phyloP scores from a whole-genome alignment of 768 basidiomycete species.

The Harrya chromipes region DNA sequence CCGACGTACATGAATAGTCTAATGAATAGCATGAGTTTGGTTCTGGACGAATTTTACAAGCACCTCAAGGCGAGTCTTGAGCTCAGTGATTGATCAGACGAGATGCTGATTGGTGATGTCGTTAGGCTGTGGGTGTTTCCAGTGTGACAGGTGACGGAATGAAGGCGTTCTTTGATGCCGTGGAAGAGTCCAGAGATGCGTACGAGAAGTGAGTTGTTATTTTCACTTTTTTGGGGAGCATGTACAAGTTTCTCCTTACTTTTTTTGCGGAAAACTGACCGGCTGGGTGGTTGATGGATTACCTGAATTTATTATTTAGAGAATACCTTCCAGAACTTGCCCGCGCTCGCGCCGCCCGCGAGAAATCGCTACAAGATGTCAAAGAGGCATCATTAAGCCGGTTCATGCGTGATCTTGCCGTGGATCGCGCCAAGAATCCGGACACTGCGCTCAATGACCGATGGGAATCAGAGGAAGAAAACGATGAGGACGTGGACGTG shows the following conservation, averaged over 20 bases:
- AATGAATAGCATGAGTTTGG: constrained; percentile 99
- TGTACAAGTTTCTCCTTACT: background rate
- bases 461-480: constrained; percentile 61
- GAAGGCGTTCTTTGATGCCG: constrained; percentile 86
- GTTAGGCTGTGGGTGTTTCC: constrained; percentile 90
- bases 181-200: constrained; percentile 82
- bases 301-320: constrained; percentile 46
- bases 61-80: constrained; percentile 69
- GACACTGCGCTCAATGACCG: constrained; percentile 50
- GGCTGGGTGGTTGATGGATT: constrained; percentile 4
- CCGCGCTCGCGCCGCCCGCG: constrained; percentile 60
- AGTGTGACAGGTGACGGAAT: constrained; percentile 96
- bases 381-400: constrained; percentile 78
- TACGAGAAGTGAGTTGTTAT: constrained; percentile 71
- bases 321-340: constrained; percentile 91
- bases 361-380: constrained; percentile 57
- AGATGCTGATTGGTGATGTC: background rate
- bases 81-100: background rate
- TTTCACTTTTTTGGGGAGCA: background rate
- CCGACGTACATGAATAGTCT: constrained; percentile 97
- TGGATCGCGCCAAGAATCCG: constrained; percentile 70
- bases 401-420: constrained; percentile 73
- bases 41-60: constrained; percentile 97
- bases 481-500: constrained; percentile 49
- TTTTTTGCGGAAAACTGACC: background rate